A percentile compares a stretch with the other conserved stretches of the same genome.
These are phyloP conservation scores for Dioscorea dumetorum DNA, from an alignment of 106 monocot genomes.

Conservation along the genomic window DNA sequence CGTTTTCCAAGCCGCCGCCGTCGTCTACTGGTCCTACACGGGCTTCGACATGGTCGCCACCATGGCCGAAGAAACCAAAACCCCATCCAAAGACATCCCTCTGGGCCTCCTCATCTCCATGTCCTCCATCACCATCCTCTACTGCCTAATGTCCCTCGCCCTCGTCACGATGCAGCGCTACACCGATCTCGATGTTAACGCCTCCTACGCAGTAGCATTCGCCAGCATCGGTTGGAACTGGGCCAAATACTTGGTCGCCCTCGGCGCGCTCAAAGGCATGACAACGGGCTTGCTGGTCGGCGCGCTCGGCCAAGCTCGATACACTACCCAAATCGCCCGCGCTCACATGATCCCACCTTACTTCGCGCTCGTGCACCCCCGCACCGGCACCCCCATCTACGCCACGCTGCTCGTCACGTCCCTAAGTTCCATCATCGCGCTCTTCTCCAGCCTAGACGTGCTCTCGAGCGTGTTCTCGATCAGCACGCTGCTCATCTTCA, in stretches of 20 bases:
- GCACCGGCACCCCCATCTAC: conserved; percentile 46
- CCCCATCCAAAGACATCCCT: conserved; percentile 73
- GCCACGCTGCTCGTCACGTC: conserved; percentile 39
- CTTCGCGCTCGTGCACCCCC: conserved; percentile 54
- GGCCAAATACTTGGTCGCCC: conserved; percentile 71
- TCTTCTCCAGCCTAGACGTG: conserved; percentile 58
- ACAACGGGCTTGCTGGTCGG: conserved; percentile 63
- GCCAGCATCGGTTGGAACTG: conserved; percentile 59
- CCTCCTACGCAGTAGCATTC: conserved; percentile 73
- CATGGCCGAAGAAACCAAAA: conserved; percentile 79
- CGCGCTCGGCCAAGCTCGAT: conserved; percentile 42
- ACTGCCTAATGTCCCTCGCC: conserved; percentile 63
- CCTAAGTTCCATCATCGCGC: conserved; percentile 22
- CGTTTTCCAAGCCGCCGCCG: conserved; percentile 50
- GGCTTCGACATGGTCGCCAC: conserved; percentile 81
- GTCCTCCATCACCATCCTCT: conserved; percentile 55
- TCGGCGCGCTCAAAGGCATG: conserved; percentile 90
- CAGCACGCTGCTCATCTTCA: conserved; percentile 69
- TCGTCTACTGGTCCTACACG: conserved; percentile 68
- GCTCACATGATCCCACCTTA: conserved; percentile 55
- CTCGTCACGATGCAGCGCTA: conserved; percentile 77
- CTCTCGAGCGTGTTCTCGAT: conserved; percentile 49
- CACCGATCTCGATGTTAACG: conserved; percentile 41
- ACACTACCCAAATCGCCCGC: conserved; percentile 64
- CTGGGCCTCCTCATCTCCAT: conserved; percentile 71